A percentile compares a stretch with the other conserved stretches of the same genome.
Conservation (phyloP, 2,329 filamentous ascomycete genomes). For the Teratosphaeriaceae sp. region DNA sequence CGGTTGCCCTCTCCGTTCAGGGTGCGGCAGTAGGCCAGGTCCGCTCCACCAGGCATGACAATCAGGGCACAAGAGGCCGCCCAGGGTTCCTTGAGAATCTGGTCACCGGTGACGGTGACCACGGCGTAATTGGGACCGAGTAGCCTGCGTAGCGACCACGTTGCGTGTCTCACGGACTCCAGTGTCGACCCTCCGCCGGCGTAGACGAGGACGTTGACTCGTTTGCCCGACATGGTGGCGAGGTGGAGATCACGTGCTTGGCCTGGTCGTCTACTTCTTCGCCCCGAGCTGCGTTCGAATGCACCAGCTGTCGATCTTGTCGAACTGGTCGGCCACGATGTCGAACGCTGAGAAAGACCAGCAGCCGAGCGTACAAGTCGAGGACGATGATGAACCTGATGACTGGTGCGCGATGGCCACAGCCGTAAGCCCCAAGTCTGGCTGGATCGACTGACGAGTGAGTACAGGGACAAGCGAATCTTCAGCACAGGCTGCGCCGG, state of each 20-base stretch:
- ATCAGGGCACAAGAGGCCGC: conserved; percentile 76
- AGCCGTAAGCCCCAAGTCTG: no score
- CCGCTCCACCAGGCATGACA: conserved; percentile 90
- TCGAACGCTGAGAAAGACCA: conserved; percentile 23
- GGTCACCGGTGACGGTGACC: conserved; percentile 70
- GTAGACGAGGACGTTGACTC: conserved; percentile 89
- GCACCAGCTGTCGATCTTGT: no score
- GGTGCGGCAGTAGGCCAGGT: conserved; percentile 80
- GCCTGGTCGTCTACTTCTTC: background rate
- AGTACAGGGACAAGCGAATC: conserved; percentile 94
- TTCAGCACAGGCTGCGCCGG: conserved; percentile 92
- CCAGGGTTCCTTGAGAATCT: conserved; percentile 90
- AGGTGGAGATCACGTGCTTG: background rate
- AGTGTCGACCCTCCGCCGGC: conserved; percentile 79
- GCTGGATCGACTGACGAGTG: conserved; percentile 10
- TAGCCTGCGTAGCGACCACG: conserved; percentile 77
- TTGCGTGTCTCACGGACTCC: conserved; percentile 82
- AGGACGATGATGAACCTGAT: conserved; percentile 82
- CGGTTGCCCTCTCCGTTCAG: conserved; percentile 86
- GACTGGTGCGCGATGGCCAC: conserved; percentile 63
- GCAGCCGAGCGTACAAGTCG: conserved; percentile 18
- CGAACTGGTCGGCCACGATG: conserved; percentile 18
- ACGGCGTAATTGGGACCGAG: conserved; percentile 90
- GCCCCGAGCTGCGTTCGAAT: no score
- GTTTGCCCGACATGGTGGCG: conserved; percentile 54